Evolutionary conservation across 2,329 filamentous ascomycete species (phyloP), one percentile per base, ranked within the genome.

Genomic region (Reticulascus tulasneorum): DNA sequence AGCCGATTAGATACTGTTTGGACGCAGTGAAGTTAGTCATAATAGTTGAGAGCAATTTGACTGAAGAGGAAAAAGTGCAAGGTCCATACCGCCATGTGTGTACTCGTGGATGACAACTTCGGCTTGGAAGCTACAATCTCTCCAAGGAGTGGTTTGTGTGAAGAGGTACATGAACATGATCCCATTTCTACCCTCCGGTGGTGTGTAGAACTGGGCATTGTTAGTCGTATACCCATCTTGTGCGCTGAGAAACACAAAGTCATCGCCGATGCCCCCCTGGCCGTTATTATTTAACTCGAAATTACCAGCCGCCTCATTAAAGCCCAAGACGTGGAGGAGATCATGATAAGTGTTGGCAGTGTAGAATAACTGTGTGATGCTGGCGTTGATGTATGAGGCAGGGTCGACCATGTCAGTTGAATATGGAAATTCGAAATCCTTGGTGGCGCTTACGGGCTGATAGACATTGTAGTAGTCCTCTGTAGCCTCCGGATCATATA

Each of bases 51-150:
- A 10, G 56, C n/a, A n/a, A n/a, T n/a, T n/a, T n/a, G n/a, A n/a
- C 62, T 56, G n/a, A n/a, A n/a, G n/a, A n/a, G n/a, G n/a, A n/a
- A n/a, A n/a, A n/a, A n/a, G n/a, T n/a, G n/a, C n/a, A n/a, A n/a
- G n/a, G n/a, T n/a, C n/a, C n/a, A n/a, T 47, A 65, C 62, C 39
- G 18, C 69, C 69, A 55, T 77, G 73, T 2, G 67, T 73, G 50
- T 70, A 77, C 51, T 77, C 74, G 60, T 81, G 77, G 42, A 81
- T 71, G 16, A 82, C 64, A 13, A 81, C 73, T 37, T 73, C 71
- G 6, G 73, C 69, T 29, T 81, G 76, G 44, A 81, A 79, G 13
- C 65, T 56, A 39, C 67, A 69, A 53, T 80, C 76, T 7, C 75
- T 63, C 35, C 61, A 50, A 1, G 72, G 72, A 0, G 54, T 67